Percentiles rank a stretch among this genome's conserved stretches.
phyloP scores from a whole-genome alignment of 257 asterid species.

The Coffea eugenioides region DNA sequence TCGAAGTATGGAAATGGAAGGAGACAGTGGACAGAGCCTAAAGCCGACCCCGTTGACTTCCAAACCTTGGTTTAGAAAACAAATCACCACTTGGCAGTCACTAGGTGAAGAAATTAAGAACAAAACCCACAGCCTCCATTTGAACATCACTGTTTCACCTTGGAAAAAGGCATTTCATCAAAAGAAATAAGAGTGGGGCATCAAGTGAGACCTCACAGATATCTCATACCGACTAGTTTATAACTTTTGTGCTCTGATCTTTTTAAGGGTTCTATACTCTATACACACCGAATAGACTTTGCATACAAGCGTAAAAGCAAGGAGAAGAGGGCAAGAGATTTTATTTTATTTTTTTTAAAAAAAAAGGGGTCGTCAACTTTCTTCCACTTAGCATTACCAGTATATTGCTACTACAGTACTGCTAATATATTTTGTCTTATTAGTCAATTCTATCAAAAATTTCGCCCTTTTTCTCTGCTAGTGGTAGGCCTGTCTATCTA shows the following conservation, averaged over 20 bases:
- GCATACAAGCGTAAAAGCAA: neutral
- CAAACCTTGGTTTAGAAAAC: neutral
- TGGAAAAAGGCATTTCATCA: conserved; percentile 5
- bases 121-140: neutral
- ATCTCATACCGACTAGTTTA: conserved; percentile 13
- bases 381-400: too few relatives aligned
- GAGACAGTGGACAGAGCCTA: conserved; percentile 16
- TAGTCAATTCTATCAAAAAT: neutral
- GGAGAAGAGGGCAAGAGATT: neutral
- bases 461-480: neutral
- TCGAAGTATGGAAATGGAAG: conserved; percentile 11
- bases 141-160: conserved; percentile 14
- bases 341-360: too few relatives aligned
- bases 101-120: neutral
- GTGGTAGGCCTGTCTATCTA: conserved; percentile 10
- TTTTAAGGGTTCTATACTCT: neutral
- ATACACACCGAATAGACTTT: conserved; percentile 12
- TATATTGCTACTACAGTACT: neutral
- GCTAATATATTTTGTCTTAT: conserved; percentile 1
- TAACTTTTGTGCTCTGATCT: conserved; percentile 24
- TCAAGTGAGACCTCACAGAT: conserved; percentile 38
- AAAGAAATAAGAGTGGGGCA: neutral
- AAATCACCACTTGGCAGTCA: conserved; percentile 50
- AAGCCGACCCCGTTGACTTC: conserved; percentile 55
- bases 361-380: neutral